Evolutionary conservation across 1,284 basidiomycete genomes (phyloP), one percentile per base, ranked within the genome.

Genomic region (Hemileia vastatrix): DNA sequence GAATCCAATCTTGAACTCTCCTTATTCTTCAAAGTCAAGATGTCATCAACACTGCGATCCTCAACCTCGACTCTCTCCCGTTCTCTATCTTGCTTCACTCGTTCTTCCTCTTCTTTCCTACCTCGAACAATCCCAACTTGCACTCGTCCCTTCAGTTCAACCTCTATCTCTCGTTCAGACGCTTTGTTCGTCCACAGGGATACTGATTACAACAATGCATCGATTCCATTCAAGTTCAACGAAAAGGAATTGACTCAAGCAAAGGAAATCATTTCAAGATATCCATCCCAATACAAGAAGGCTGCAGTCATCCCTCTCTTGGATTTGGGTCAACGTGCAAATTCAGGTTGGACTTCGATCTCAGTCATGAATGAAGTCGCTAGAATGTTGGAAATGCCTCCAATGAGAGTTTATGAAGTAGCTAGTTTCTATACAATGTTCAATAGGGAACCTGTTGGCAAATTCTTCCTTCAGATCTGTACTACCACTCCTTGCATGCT

Each of bases 341-440:
- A 97, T 80, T 89, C 91, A 71, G 91, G 91, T 71, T 98, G 91
- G 90, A 93, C 91, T n/a, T 90, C 87, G 74, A 93, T 98, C 70
- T 90, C 87, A 71, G 92, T 93, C 66, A 98, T 98, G 94, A 97
- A 98, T 79, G 90, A 92, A 71, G 86, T 98, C 54, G 67, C 71
- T 51, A 65, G 68, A 57, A 79, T 94, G 40, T 82, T 98, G 57
- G 90, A 89, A 73, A 90, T 98, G 85, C 90, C 89, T 6, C 89
- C 90, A 61, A 98, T 98, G 95, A 86, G 94, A 15, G 95, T 97
- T 3, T 98, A 98, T 77, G 95, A 98, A 79, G 95, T 98, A 56
- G 94, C 94, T 13, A 94, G 91, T 13, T 98, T 98, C 80, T 98
- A 97, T 79, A 97, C 94, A 69, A 96, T 97, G 93, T 97, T 91